phyloP scores from a whole-genome alignment of 1,139 yeast genomes.

The Suhomyces ambrosiae region DNA sequence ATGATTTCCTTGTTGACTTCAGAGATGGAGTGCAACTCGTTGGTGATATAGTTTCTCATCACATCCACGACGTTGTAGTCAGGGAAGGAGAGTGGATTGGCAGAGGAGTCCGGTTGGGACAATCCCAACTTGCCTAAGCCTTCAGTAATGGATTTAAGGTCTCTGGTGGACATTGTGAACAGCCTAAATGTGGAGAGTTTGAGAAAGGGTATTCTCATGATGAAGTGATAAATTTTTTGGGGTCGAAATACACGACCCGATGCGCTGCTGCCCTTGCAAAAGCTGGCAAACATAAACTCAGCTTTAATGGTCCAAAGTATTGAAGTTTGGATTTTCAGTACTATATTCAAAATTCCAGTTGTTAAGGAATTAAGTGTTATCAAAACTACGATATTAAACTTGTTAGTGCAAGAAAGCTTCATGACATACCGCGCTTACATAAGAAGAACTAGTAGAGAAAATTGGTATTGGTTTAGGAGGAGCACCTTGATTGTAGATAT shows the following conservation, averaged over 20 bases:
- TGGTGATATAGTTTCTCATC: constrained; percentile 85
- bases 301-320: no score
- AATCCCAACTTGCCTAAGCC: constrained; percentile 43
- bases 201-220: constrained; percentile 9
- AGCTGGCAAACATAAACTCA: no score
- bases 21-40: constrained; percentile 71
- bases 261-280: no score
- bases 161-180: constrained; percentile 12
- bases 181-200: constrained; percentile 10
- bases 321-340: no score
- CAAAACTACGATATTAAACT: no score
- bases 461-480: no score
- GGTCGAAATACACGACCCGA: constrained; percentile 8
- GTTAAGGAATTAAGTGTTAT: no score
- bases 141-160: constrained; percentile 30
- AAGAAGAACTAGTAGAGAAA: no score
- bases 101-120: constrained; percentile 25
- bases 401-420: no score
- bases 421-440: no score
- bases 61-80: constrained; percentile 74
- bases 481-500: no score
- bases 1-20: constrained; percentile 71
- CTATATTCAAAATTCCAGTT: no score
- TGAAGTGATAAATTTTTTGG: constrained; percentile 11
- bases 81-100: constrained; percentile 54